Conservation (phyloP, 2,329 filamentous ascomycete genomes). For the Claviceps humidiphila region DNA sequence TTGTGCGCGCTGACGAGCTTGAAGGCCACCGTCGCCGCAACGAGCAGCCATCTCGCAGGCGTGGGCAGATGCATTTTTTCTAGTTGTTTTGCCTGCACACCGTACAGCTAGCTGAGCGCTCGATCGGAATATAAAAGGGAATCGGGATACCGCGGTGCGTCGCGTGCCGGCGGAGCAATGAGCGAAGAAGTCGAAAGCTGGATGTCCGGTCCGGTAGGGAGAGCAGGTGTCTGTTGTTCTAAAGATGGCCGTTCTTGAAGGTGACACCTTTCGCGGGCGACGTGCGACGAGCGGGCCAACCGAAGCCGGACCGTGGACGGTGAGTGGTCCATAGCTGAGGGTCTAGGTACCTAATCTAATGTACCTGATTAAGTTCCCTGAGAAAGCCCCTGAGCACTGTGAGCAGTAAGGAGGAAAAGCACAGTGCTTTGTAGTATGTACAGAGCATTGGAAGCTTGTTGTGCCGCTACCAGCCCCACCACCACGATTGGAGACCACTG, state of each 20-base stretch:
- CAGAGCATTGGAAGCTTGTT: too few relatives aligned
- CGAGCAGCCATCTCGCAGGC: conserved; percentile 29
- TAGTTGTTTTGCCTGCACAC: not conserved
- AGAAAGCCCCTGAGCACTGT: too few relatives aligned
- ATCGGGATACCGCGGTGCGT: not conserved
- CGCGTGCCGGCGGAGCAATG: not conserved
- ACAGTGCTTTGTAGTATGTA: too few relatives aligned
- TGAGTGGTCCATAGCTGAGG: not conserved
- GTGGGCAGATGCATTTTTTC: conserved; percentile 17
- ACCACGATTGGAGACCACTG: too few relatives aligned
- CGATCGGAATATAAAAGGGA: not conserved
- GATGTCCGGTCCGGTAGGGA: not conserved
- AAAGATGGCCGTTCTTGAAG: not conserved
- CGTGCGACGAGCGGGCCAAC: not conserved
- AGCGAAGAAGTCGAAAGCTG: not conserved
- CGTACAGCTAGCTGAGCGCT: not conserved
- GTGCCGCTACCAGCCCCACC: too few relatives aligned
- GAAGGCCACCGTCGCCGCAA: conserved; percentile 25
- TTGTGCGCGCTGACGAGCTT: conserved; percentile 71
- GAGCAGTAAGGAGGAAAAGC: too few relatives aligned
- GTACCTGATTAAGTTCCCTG: too few relatives aligned
- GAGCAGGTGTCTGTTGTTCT: not conserved
- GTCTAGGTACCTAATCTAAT: not conserved
- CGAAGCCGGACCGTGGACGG: too few relatives aligned
- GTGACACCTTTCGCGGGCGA: conserved; percentile 4